Conservation (phyloP, 345 rosid genomes). For the Linum usitatissimum region DNA sequence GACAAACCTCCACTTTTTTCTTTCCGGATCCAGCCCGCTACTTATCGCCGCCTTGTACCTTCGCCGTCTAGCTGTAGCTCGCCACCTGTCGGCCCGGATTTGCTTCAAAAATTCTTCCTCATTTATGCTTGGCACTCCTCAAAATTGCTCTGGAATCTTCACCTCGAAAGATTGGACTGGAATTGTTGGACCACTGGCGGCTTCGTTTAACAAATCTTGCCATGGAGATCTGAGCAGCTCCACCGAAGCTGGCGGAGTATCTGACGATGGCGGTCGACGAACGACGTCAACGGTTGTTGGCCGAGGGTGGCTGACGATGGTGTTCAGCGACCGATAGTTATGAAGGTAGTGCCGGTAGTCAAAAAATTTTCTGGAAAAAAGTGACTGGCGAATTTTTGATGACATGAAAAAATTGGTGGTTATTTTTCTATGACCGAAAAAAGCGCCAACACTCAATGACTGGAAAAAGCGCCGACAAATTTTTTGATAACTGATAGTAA, state of each 20-base stretch:
- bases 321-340: too few relatives aligned
- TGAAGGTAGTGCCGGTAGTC: too few relatives aligned
- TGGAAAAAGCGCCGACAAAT: too few relatives aligned
- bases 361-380: too few relatives aligned
- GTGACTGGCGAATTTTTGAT: too few relatives aligned
- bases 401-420: too few relatives aligned
- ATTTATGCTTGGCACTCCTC: slow-evolving; percentile 34
- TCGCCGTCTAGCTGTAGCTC: slow-evolving; percentile 44
- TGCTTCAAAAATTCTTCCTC: slow-evolving; percentile 46
- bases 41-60: slow-evolving; percentile 52
- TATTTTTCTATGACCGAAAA: too few relatives aligned
- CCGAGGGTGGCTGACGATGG: too few relatives aligned
- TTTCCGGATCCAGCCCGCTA: slow-evolving; percentile 33
- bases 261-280: too few relatives aligned
- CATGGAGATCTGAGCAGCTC: slow-evolving; percentile 44
- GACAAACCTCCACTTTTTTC: slow-evolving; percentile 42
- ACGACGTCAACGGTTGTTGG: too few relatives aligned
- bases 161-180: slow-evolving; percentile 49
- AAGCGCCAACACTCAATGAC: too few relatives aligned
- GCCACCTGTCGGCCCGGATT: slow-evolving; percentile 23
- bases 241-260: slow-evolving; percentile 40
- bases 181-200: slow-evolving; percentile 42
- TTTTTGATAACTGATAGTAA: too few relatives aligned
- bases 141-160: slow-evolving; percentile 43
- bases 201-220: slow-evolving; percentile 47